Base-by-base conservation (phyloP, 345 rosid species). In the Eutrema japonicum region DNA sequence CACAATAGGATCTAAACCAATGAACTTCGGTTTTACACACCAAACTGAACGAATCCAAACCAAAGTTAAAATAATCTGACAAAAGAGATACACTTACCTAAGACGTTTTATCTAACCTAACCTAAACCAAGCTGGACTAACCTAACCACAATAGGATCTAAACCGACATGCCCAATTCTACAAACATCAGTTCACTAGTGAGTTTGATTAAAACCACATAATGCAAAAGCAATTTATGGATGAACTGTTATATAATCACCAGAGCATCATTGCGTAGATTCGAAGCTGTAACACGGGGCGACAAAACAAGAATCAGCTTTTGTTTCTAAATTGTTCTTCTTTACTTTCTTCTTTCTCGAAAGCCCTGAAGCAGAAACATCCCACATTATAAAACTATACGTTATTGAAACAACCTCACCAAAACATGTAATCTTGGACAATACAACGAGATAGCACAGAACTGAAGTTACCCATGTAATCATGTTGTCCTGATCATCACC, bases 241-340 rank as follows among this genome's bases (percentile, higher is more conserved):
- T 2, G 5, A 18, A 18, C 12, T 40, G 32, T 47, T 7, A 26
- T 48, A 4, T 37, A 38, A 32, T 16, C 36, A 51, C 60, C 60
- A 51, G 38, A 5, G 37, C 10, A 51, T 66, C 71, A 4, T 50
- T 13, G 1, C 13, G 50, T 52, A 66, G 60, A 37, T 54, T 54
- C 2, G 33, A 68, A 68, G 33, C 33, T 10, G 16, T 68, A 37
- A 68, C 63, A 42, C 27, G 18, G 18, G 32, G 52, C 50, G 5
- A 68, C 63, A 68, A 54, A 66, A 10, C 62, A 14, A 52, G 40
- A 10, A 29, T 14, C 27, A 29, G 8, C 47, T 12, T 22, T 13
- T 37, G 38, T 22, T 12, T 36, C 48, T 8, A 7, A 3, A 6
- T 3, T 26, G 59, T 4, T 22, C 59, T 3, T 18, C 18, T 50